A percentile compares a stretch with the other conserved stretches of the same genome.
Conservation (phyloP, 176 grass and related monocot genomes). For the Avena insularis region DNA sequence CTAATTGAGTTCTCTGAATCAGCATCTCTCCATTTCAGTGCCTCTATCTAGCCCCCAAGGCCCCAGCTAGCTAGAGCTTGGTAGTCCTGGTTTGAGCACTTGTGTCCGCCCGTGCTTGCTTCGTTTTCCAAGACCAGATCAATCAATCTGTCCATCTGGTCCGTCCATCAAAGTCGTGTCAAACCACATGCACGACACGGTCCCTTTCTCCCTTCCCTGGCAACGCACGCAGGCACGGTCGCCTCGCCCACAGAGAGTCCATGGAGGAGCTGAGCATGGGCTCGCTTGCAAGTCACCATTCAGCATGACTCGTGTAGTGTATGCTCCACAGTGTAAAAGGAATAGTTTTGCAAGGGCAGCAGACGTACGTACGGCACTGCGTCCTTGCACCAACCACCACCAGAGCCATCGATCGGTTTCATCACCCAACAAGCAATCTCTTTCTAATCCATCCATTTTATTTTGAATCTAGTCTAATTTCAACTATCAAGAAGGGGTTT, state of each 20-base stretch:
- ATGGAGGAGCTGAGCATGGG: neutral
- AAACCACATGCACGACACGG: constrained; percentile 1
- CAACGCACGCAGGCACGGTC: neutral
- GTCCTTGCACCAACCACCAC: neutral
- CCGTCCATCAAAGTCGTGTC: constrained; percentile 34
- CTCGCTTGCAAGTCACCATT: constrained; percentile 1
- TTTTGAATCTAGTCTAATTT: no score
- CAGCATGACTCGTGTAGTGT: neutral
- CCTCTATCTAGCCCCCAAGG: no score
- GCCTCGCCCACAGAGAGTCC: no score
- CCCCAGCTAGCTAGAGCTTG: no score
- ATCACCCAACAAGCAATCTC: neutral
- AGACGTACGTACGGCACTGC: neutral
- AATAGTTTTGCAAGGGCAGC: constrained; percentile 5
- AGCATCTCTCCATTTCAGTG: neutral
- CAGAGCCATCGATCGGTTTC: neutral
- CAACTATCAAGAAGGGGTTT: no score
- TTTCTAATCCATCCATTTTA: neutral
- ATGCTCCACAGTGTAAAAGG: neutral
- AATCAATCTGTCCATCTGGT: constrained; percentile 26
- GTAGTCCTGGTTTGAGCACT: no score
- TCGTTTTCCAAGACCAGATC: constrained; percentile 46
- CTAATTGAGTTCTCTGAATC: no score
- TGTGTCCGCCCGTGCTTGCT: constrained; percentile 27
- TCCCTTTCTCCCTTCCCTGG: constrained; percentile 13